These are phyloP conservation scores for Apiospora rasikravindrae DNA, from an alignment of 2,329 filamentous ascomycete genomes.

Conservation along the genomic window DNA sequence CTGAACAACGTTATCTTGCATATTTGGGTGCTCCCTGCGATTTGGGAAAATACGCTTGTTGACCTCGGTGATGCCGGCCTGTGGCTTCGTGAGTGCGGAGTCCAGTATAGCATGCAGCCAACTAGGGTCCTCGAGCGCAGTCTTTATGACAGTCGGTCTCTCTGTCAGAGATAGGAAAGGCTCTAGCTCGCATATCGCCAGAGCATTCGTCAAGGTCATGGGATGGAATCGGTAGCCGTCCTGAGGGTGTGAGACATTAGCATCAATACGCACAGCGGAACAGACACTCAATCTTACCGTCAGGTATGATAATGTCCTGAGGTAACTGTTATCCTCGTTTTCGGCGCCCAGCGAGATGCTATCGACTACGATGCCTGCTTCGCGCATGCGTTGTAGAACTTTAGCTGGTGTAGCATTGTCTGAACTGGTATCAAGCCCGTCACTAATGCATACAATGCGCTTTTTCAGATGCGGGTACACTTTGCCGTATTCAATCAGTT, in stretches of 20 bases:
- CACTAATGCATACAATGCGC: neutral
- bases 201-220: neutral
- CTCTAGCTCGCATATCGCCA: neutral
- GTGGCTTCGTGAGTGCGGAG: neutral
- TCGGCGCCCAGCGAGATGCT: neutral
- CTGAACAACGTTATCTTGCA: neutral
- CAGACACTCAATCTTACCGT: neutral
- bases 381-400: neutral
- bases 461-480: neutral
- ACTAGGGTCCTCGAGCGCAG: no score
- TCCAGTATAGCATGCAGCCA: neutral
- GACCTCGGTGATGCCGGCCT: neutral
- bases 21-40: neutral
- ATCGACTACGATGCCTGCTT: neutral
- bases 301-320: neutral
- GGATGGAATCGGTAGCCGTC: neutral
- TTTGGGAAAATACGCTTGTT: neutral
- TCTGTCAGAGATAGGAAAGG: neutral
- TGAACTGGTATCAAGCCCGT: neutral
- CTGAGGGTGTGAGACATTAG: neutral
- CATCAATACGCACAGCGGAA: neutral
- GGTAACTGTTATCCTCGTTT: neutral
- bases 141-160: neutral
- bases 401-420: neutral
- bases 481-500: neutral